Evolutionary conservation across 2,329 filamentous ascomycete species (phyloP).

Genomic region (Sarocladiaceae sp.): DNA sequence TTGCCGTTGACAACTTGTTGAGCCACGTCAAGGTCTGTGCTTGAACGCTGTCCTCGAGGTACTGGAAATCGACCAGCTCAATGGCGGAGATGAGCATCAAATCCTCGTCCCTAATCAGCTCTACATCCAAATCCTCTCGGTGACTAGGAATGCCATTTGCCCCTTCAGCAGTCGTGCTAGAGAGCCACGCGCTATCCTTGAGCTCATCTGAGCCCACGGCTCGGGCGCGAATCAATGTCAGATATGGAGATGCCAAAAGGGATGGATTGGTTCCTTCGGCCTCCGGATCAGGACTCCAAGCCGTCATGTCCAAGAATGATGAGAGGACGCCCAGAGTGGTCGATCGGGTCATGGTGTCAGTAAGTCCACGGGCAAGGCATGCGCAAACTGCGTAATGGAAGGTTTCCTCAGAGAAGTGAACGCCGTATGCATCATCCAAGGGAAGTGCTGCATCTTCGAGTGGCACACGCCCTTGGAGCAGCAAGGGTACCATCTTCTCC

Average conservation of each 20-base stretch:
- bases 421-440: constrained; percentile 59
- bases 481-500: constrained; percentile 50
- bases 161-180: constrained; percentile 42
- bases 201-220: constrained; percentile 52
- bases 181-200: constrained; percentile 56
- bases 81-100: constrained; percentile 57
- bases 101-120: constrained; percentile 52
- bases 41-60: constrained; percentile 57
- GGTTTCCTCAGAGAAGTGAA: constrained; percentile 56
- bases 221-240: constrained; percentile 53
- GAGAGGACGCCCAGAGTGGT: constrained; percentile 55
- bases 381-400: constrained; percentile 64
- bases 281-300: constrained; percentile 15
- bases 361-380: constrained; percentile 57
- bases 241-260: constrained; percentile 46
- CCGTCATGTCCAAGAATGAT: constrained; percentile 46
- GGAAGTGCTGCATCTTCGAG: constrained; percentile 56
- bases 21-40: constrained; percentile 54
- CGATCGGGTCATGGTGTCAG: constrained; percentile 53
- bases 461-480: constrained; percentile 54
- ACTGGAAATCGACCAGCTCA: constrained; percentile 59
- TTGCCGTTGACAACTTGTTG: constrained; percentile 45
- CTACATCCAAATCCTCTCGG: constrained; percentile 22
- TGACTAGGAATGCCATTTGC: constrained; percentile 20
- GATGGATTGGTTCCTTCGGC: constrained; percentile 15